Evolutionary conservation across 2,329 filamentous ascomycete genomes (phyloP).

Genomic region (Lomentospora prolificans): DNA sequence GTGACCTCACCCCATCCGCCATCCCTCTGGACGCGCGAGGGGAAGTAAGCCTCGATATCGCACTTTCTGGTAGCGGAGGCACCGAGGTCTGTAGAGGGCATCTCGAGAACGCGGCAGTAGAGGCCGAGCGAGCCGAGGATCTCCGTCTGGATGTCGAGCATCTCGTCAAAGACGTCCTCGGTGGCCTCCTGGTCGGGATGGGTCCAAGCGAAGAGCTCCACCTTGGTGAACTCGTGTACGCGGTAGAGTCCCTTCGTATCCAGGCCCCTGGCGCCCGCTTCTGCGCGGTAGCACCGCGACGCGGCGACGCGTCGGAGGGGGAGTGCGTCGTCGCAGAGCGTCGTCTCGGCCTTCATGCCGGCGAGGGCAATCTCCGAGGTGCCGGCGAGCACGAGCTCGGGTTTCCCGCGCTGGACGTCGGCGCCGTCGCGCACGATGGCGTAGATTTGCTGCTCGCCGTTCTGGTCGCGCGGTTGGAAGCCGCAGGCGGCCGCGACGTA

Average conservation of each 20-base stretch:
- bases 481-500: conserved; percentile 87
- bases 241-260: conserved; percentile 93
- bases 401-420: conserved; percentile 52
- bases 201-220: conserved; percentile 95
- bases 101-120: conserved; percentile 81
- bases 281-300: conserved; percentile 89
- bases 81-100: conserved; percentile 82
- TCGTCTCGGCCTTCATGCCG: conserved; percentile 71
- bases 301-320: conserved; percentile 74
- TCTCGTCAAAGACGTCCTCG: conserved; percentile 64
- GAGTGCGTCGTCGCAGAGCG: conserved; percentile 53
- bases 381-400: conserved; percentile 67
- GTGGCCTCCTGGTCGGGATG: conserved; percentile 40
- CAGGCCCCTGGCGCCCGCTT: conserved; percentile 80
- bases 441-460: conserved; percentile 91
- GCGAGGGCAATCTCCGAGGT: conserved; percentile 94
- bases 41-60: conserved; percentile 93
- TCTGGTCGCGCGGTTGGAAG: conserved; percentile 84
- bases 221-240: conserved; percentile 97
- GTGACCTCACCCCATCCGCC: conserved; percentile 89
- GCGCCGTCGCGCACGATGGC: conserved; percentile 43
- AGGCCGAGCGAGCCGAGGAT: conserved; percentile 70
- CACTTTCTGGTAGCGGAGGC: conserved; percentile 79
- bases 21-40: conserved; percentile 47
- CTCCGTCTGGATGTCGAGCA: conserved; percentile 77